These are phyloP conservation scores for Hanseniaspora taiwanica DNA, from an alignment of 805 yeast species.

Conservation along the genomic window DNA sequence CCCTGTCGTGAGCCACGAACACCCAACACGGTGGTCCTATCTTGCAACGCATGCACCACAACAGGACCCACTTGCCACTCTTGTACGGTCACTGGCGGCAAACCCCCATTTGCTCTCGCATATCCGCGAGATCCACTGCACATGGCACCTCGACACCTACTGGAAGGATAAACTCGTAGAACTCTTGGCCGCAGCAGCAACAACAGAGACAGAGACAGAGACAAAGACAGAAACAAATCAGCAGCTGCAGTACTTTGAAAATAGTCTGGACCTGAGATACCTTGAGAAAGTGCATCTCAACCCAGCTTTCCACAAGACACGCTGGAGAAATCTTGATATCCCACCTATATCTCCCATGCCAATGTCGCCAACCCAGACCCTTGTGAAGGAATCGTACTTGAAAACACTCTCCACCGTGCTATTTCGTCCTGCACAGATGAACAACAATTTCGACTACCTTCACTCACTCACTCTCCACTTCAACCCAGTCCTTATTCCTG, in stretches of 20 bases:
- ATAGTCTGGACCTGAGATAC: conserved; percentile 2
- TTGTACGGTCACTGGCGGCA: neutral
- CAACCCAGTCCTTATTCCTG: conserved; percentile 2
- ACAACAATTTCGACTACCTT: neutral
- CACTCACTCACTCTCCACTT: conserved; percentile 4
- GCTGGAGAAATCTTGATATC: neutral
- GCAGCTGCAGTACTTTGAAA: neutral
- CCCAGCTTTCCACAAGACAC: neutral
- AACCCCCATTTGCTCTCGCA: neutral
- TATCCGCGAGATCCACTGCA: conserved; percentile 1
- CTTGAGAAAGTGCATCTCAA: conserved; percentile 1
- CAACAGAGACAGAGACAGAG: neutral
- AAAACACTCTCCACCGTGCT: no score
- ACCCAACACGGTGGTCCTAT: no score
- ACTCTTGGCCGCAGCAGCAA: neutral
- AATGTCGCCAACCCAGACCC: no score
- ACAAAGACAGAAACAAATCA: neutral
- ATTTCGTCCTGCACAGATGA: no score
- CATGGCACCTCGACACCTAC: conserved; percentile 3
- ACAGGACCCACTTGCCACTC: neutral
- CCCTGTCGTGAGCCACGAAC: no score
- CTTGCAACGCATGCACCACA: no score
- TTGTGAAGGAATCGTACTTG: no score
- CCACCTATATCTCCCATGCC: neutral
- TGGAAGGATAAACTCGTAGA: neutral